Conservation (phyloP, 2,329 filamentous ascomycete species). For the Blastomyces parvus region DNA sequence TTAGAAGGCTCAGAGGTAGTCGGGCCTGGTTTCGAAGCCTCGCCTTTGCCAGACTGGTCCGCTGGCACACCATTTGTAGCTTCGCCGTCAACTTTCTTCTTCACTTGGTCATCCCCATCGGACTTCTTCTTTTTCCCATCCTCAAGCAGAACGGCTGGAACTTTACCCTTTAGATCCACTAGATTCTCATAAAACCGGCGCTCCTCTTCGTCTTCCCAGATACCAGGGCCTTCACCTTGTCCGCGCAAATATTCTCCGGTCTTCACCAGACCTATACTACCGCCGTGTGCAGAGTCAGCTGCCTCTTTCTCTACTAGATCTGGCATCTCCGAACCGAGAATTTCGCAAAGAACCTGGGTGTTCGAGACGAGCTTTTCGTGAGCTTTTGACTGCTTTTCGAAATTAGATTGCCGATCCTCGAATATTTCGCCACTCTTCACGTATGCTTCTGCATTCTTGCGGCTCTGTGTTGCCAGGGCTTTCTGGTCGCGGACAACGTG, state of each 20-base stretch:
- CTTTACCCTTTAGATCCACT: constrained; percentile 88
- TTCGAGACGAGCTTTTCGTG: constrained; percentile 86
- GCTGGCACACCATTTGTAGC: constrained; percentile 37
- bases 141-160: constrained; percentile 85
- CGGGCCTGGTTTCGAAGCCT: constrained; percentile 34
- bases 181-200: constrained; percentile 96
- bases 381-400: constrained; percentile 84
- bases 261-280: constrained; percentile 86
- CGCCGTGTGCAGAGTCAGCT: constrained; percentile 53
- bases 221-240: constrained; percentile 80
- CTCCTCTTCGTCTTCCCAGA: constrained; percentile 98
- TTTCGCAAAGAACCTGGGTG: constrained; percentile 82
- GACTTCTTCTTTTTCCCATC: constrained; percentile 89
- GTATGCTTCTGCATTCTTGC: constrained; percentile 94
- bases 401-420: constrained; percentile 90
- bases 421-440: constrained; percentile 98
- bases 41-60: constrained; percentile 21
- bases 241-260: constrained; percentile 86
- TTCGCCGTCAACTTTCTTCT: constrained; percentile 57
- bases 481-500: constrained; percentile 90
- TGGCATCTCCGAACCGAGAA: constrained; percentile 84
- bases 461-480: constrained; percentile 72
- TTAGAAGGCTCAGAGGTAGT: constrained; percentile 36
- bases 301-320: constrained; percentile 78
- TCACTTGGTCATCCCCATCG: constrained; percentile 71